These are phyloP conservation scores for Clausena lansium DNA, from an alignment of 345 rosid genomes.

Conservation along the genomic window DNA sequence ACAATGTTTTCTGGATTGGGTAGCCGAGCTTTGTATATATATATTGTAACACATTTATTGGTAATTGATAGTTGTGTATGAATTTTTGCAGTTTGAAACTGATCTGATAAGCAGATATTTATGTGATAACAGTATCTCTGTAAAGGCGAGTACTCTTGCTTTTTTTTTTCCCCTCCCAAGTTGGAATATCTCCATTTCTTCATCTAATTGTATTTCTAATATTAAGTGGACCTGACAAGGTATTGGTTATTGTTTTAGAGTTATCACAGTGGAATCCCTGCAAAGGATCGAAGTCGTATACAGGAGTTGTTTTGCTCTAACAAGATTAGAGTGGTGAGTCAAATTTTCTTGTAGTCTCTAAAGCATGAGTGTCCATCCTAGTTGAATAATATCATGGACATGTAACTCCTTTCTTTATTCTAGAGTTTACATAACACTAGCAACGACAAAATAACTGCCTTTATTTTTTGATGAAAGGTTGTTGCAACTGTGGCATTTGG, in stretches of 20 bases:
- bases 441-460: slow-evolving; percentile 8
- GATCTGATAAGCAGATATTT: slow-evolving; percentile 78
- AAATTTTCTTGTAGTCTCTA: slow-evolving; percentile 12
- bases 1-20: background rate
- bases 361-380: background rate
- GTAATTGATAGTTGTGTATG: slow-evolving; percentile 17
- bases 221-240: slow-evolving; percentile 23
- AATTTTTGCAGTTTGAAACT: slow-evolving; percentile 71
- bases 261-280: slow-evolving; percentile 81
- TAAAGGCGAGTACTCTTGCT: slow-evolving; percentile 55
- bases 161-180: background rate
- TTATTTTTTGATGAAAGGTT: slow-evolving; percentile 53
- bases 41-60: slow-evolving; percentile 7
- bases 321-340: slow-evolving; percentile 88
- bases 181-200: slow-evolving; percentile 9
- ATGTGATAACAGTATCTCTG: slow-evolving; percentile 66
- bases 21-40: background rate
- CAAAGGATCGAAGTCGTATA: slow-evolving; percentile 69
- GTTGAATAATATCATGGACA: background rate
- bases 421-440: background rate
- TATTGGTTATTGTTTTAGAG: slow-evolving; percentile 48
- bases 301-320: slow-evolving; percentile 90
- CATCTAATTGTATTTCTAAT: slow-evolving; percentile 13
- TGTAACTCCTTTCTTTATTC: slow-evolving; percentile 14
- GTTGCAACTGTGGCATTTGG: slow-evolving; percentile 99